phyloP scores from a whole-genome alignment of 164 flowering plant species.

The Umbilicus rupestris region DNA sequence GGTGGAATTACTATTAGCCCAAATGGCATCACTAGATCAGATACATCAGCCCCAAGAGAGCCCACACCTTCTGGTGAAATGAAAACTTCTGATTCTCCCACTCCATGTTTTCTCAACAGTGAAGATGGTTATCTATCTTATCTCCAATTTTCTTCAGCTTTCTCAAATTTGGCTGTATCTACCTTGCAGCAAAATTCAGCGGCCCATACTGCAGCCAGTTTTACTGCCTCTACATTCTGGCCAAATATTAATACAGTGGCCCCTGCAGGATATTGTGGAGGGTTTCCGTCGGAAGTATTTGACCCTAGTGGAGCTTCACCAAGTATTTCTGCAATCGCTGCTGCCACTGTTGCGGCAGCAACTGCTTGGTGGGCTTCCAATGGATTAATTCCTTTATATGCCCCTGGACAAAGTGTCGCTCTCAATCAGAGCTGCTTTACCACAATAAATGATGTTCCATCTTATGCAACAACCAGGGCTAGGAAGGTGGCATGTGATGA shows the following conservation, averaged over 20 bases:
- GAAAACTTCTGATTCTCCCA: constrained; percentile 39
- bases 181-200: constrained; percentile 73
- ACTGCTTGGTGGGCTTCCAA: constrained; percentile 98
- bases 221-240: constrained; percentile 72
- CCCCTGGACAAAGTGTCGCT: constrained; percentile 24
- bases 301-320: constrained; percentile 26
- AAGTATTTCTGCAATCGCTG: constrained; percentile 68
- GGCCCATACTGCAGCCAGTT: constrained; percentile 81
- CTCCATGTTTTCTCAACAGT: constrained; percentile 27
- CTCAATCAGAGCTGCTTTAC: constrained; percentile 42
- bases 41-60: background rate
- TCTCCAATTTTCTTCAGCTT: constrained; percentile 45
- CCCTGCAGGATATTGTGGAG: constrained; percentile 32
- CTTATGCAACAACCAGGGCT: constrained; percentile 25
- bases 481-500: background rate
- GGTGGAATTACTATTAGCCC: constrained; percentile 19
- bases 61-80: constrained; percentile 20
- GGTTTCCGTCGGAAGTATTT: constrained; percentile 25
- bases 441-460: constrained; percentile 20
- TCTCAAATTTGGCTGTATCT: constrained; percentile 55
- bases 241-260: constrained; percentile 37
- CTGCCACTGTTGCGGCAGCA: constrained; percentile 89
- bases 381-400: constrained; percentile 64
- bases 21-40: background rate
- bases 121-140: constrained; percentile 43